Conservation (phyloP, 2,329 filamentous ascomycete species). For the Diplodia corticola region DNA sequence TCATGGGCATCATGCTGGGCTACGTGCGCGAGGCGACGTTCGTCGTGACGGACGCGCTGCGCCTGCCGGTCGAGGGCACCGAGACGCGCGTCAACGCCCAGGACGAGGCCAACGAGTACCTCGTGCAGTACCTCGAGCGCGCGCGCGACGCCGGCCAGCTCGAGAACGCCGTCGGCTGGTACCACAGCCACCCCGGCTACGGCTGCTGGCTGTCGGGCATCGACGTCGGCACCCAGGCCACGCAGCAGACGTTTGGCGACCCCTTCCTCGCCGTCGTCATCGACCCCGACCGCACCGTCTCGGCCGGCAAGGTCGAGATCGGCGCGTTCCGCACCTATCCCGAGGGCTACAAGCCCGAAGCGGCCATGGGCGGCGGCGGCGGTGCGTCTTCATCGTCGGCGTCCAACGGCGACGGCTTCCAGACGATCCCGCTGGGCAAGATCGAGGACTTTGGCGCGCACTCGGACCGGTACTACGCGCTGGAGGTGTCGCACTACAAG, state of each 20-base stretch:
- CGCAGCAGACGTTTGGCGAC: conserved; percentile 82
- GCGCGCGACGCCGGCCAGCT: conserved; percentile 73
- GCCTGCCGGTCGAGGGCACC: conserved; percentile 94
- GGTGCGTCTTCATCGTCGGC: no score
- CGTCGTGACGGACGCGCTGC: conserved; percentile 90
- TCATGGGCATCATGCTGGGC: conserved; percentile 98
- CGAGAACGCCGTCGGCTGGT: conserved; percentile 97
- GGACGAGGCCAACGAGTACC: conserved; percentile 94
- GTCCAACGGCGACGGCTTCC: conserved; percentile 58
- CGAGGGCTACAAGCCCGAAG: conserved; percentile 55
- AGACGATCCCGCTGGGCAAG: conserved; percentile 86
- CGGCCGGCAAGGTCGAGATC: conserved; percentile 93
- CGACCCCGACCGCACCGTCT: conserved; percentile 93
- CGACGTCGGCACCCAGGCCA: conserved; percentile 83
- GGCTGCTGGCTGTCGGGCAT: conserved; percentile 98
- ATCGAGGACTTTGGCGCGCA: conserved; percentile 96
- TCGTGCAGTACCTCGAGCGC: conserved; percentile 78
- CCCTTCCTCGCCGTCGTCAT: conserved; percentile 96
- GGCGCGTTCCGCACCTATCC: conserved; percentile 94
- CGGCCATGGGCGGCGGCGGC: not conserved
- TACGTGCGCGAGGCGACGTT: conserved; percentile 84
- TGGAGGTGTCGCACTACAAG: conserved; percentile 94
- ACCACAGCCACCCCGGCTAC: conserved; percentile 96
- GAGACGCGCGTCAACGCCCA: conserved; percentile 97
- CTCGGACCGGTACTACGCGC: conserved; percentile 82